Base-by-base conservation (phyloP, 257 asterid genomes). In the Nicotiana noctiflora region DNA sequence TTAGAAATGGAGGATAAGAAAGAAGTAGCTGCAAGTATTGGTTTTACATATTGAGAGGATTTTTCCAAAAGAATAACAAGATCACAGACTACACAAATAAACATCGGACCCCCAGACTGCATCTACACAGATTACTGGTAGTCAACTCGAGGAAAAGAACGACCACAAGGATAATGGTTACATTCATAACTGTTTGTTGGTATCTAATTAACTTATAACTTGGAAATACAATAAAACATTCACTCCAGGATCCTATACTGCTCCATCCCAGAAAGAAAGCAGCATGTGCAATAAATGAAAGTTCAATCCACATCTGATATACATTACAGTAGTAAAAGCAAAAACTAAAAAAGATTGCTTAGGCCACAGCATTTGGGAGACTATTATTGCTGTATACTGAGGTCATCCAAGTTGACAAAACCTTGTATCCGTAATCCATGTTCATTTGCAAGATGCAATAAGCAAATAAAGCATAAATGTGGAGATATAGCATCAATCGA, bases 391-490 rank as follows among this genome's bases (percentile, higher is more conserved):
- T 72, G 84, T 85, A 94, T 84, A 34, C 66, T 88, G 46, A 96
- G 91, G 83, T 96, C 99, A 81, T 96, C 98, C 91, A 94, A 63
- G 75, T 76, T 80, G 75, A 91, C 84, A 86, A 81, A 77, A 76
- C 92, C 97, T 56, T 84, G 84, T 49, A 96, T 94, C 75, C 75
- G 80, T 76, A 96, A 63, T 29, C 90, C 97, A 52, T 96, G 98
- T 88, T 96, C 99, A 51, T 96, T 96, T 1, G 99, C 99, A 79
- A 96, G 88, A 88, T 96, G 99, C 86, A 96, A 80, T n/a, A 94
- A 81, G 88, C 99, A 96, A 86, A 96, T 96, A 87, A 94, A 96
- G 88, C 97, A 96, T 86, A 96, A 51, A 84, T 96, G 99, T 2
- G 98, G 93, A 15, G 99, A 96, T 60, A 94, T 90, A 68, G 93